Base-by-base conservation (phyloP, 768 basidiomycete species). In the Sarcomyxa edulis region DNA sequence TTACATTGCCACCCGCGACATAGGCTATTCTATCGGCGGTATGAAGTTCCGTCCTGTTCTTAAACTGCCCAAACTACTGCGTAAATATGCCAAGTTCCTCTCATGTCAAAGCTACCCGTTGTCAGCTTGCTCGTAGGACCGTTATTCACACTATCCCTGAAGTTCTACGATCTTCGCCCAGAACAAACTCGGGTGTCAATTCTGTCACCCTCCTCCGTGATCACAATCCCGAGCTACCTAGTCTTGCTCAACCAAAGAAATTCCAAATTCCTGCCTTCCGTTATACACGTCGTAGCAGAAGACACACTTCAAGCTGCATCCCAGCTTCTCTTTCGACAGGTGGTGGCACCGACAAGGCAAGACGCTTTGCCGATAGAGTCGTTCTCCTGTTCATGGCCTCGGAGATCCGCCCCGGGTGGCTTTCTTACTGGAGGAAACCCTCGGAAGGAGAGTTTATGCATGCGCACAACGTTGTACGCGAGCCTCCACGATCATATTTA, bases 371-470 rank as follows among this genome's bases (percentile, higher is more conserved):
- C 8, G 35, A 35, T 27, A 32, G 34, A 9, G 42, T 51, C 19
- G 47, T 43, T 12, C 31, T 51, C 10, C 45, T 51, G 10, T 48
- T 44, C 7, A 51, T 51, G 49, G 49, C 49, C 20, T 51, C 49
- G 18, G 44, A 46, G 24, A 42, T 51, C 7, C 47, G 47, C 4
- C 47, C 49, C 11, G 49, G 49, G 49, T n/a, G 49, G 49, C 24
- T 46, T 48, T 28, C 44, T 51, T 23, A 38, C 27, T 3, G 47
- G 49, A n/a, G 49, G 47, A 9, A 48, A 36, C 30, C 39, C 44
- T 3, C 49, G 48, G 27, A 47, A 51, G 27, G 49, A 51, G 33
- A 46, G 47, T 37, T 35, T 51, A 14, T 51, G 49, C 30, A 44
- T 51, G 47, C 47, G 49, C 18, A 42, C 47, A 14, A 51, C 49